phyloP scores from a whole-genome alignment of 176 grass and related monocot genomes.

The Triticum urartu region DNA sequence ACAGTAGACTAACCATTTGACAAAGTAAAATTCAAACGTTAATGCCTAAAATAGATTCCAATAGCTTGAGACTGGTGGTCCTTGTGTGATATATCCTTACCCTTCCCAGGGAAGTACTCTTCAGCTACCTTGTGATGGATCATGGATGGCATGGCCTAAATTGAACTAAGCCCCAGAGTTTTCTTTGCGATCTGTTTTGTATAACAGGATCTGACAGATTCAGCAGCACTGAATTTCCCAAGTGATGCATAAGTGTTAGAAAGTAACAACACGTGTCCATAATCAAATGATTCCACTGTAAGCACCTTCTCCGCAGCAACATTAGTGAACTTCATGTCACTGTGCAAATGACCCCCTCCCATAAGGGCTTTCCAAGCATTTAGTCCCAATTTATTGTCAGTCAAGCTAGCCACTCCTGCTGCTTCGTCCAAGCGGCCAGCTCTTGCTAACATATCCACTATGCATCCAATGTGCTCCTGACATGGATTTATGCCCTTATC shows the following conservation, averaged over 20 bases:
- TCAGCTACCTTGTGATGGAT: constrained; percentile 18
- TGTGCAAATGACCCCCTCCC: constrained; percentile 55
- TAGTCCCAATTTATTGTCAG: constrained; percentile 34
- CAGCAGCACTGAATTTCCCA: constrained; percentile 54
- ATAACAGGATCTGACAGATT: constrained; percentile 60
- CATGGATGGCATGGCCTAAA: constrained; percentile 36
- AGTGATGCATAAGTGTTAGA: constrained; percentile 65
- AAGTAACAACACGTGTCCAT: constrained; percentile 65
- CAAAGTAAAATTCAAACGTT: constrained; percentile 16
- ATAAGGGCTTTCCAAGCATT: constrained; percentile 74
- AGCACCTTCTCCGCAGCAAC: constrained; percentile 59
- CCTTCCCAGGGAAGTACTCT: constrained; percentile 10
- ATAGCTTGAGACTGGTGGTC: constrained; percentile 3
- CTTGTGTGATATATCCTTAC: constrained; percentile 3
- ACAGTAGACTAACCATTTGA: constrained; percentile 19
- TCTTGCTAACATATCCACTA: constrained; percentile 71
- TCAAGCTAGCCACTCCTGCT: constrained; percentile 40
- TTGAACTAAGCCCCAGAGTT: constrained; percentile 52
- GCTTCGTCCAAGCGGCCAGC: constrained; percentile 68
- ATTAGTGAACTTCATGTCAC: constrained; percentile 44
- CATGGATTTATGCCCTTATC: constrained; percentile 40
- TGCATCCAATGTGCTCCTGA: constrained; percentile 62
- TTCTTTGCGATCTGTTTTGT: constrained; percentile 36
- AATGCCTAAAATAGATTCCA: constrained; percentile 20
- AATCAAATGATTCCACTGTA: constrained; percentile 41